Conservation (phyloP, 306 rosid genomes). For the Quercus agrifolia region DNA sequence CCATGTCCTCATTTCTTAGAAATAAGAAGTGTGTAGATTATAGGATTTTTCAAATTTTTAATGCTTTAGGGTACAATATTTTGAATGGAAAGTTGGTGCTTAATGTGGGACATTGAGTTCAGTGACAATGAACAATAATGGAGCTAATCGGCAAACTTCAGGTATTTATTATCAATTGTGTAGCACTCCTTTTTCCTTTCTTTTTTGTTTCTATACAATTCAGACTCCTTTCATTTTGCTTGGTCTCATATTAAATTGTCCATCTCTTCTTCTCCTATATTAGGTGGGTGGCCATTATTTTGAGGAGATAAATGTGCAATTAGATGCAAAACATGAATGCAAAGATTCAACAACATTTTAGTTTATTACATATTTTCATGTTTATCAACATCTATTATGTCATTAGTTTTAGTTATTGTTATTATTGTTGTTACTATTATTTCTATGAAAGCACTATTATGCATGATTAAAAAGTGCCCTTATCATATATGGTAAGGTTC, state of each 20-base stretch:
- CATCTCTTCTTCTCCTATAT: slow-evolving; percentile 12
- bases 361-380: slow-evolving; percentile 18
- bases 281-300: slow-evolving; percentile 98
- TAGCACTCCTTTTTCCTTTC: background rate
- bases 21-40: background rate
- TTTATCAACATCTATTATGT: slow-evolving; percentile 3
- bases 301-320: slow-evolving; percentile 96
- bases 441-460: background rate
- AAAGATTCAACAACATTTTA: too few species aligned
- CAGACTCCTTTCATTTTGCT: background rate
- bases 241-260: background rate
- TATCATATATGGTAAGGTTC: background rate
- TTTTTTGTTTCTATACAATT: background rate
- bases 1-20: background rate
- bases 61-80: slow-evolving; percentile 18
- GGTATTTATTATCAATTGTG: slow-evolving; percentile 43
- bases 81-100: slow-evolving; percentile 96
- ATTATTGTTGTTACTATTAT: background rate
- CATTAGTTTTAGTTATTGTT: background rate
- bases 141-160: slow-evolving; percentile 72
- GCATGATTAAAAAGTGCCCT: background rate
- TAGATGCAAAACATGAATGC: slow-evolving; percentile 53
- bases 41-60: slow-evolving; percentile 3
- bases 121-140: slow-evolving; percentile 67
- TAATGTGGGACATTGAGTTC: slow-evolving; percentile 77